These are phyloP conservation scores for Leccinum barrowsii DNA, from an alignment of 768 basidiomycete species.

Conservation along the genomic window DNA sequence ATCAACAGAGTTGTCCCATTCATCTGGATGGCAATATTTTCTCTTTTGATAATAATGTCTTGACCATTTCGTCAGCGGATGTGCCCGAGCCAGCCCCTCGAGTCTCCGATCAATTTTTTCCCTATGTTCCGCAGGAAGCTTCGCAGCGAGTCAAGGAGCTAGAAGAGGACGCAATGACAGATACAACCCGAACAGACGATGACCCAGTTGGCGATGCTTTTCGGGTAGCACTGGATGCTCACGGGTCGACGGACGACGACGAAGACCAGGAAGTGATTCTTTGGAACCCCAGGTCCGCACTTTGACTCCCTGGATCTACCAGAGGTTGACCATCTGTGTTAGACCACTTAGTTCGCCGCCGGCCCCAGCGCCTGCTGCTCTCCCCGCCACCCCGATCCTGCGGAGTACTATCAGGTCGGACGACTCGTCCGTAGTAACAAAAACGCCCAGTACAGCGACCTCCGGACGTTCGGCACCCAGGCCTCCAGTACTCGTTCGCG, in stretches of 20 bases:
- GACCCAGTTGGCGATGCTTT: conserved; percentile 77
- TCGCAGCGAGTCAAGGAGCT: conserved; percentile 14
- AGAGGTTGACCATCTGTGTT: conserved; percentile 3
- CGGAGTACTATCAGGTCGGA: conserved; percentile 3
- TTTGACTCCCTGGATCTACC: not conserved
- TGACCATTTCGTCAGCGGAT: conserved; percentile 7
- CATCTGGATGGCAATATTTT: conserved; percentile 22
- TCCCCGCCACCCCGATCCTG: conserved; percentile 23
- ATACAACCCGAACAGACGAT: conserved; percentile 65
- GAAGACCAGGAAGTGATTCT: conserved; percentile 73
- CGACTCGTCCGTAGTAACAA: not conserved
- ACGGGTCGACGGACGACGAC: conserved; percentile 37
- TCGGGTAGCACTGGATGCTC: conserved; percentile 41
- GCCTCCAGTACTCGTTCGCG: conserved; percentile 20
- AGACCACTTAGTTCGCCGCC: conserved; percentile 22
- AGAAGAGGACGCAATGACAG: conserved; percentile 64
- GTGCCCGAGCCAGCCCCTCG: not conserved
- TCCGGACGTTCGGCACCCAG: conserved; percentile 29
- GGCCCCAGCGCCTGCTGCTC: conserved; percentile 1
- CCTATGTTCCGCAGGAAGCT: conserved; percentile 2
- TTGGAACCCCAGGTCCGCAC: conserved; percentile 58
- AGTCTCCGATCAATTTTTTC: conserved; percentile 16
- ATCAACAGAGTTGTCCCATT: conserved; percentile 26
- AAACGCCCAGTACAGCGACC: not conserved
- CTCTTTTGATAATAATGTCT: conserved; percentile 8